phyloP scores from a whole-genome alignment of 352 stramenopile genomes.

The Phytophthora europaea region DNA sequence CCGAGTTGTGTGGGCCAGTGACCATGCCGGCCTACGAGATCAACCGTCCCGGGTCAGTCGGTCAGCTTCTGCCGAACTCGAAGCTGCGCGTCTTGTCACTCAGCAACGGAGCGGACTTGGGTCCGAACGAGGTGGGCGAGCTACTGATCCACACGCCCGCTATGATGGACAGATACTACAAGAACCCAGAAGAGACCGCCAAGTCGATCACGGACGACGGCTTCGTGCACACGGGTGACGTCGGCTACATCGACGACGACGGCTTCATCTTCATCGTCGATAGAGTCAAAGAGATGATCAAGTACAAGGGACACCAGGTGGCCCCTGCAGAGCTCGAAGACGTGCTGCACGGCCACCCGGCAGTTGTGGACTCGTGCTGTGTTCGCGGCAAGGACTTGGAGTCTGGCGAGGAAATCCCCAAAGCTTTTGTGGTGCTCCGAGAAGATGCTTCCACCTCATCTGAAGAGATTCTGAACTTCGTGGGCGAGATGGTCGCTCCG shows the following conservation, averaged over 20 bases:
- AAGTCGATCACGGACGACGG: conserved; percentile 76
- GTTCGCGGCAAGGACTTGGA: conserved; percentile 67
- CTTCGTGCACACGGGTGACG: conserved; percentile 91
- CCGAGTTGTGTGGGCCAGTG: conserved; percentile 68
- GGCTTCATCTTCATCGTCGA: conserved; percentile 94
- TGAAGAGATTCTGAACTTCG: conserved; percentile 83
- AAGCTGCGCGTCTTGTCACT: conserved; percentile 48
- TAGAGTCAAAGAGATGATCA: conserved; percentile 96
- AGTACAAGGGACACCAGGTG: conserved; percentile 94
- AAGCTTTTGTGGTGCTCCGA: conserved; percentile 91
- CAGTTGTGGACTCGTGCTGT: conserved; percentile 81
- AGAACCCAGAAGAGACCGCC: conserved; percentile 83
- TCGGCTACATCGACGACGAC: conserved; percentile 92
- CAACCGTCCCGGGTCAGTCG: conserved; percentile 40
- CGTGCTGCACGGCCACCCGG: conserved; percentile 79
- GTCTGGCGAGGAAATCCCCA: conserved; percentile 88
- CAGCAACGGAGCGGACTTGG: conserved; percentile 41
- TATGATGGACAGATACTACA: conserved; percentile 56
- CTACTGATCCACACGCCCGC: conserved; percentile 68
- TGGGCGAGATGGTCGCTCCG: conserved; percentile 77
- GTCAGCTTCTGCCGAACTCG: conserved; percentile 51
- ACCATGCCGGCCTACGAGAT: conserved; percentile 41
- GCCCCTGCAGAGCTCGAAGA: conserved; percentile 94
- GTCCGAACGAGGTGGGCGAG: conserved; percentile 62
- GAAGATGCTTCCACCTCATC: conserved; percentile 45